These are phyloP conservation scores for Microcos paniculata DNA, from an alignment of 345 rosid species.

Conservation along the genomic window DNA sequence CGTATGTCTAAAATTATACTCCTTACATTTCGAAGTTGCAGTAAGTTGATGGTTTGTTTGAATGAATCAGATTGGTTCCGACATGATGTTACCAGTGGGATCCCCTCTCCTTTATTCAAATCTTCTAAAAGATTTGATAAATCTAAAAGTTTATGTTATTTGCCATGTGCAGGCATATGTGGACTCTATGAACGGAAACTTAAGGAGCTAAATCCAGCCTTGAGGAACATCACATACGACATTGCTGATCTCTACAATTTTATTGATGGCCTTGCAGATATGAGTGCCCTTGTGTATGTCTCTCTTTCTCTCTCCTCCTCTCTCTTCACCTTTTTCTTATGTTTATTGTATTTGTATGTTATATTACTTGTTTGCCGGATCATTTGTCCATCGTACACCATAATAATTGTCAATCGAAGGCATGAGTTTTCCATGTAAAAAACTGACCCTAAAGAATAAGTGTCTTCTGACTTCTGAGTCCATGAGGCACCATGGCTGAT, in stretches of 20 bases:
- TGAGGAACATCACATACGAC: constrained; percentile 58
- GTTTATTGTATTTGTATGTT: not conserved
- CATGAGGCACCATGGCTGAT: not conserved
- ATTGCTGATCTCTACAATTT: constrained; percentile 71
- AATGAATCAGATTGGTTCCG: not conserved
- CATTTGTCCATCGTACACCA: not conserved
- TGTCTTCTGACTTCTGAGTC: constrained; percentile 1
- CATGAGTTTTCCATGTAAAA: not conserved
- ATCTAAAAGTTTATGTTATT: not conserved
- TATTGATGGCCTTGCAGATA: constrained; percentile 70
- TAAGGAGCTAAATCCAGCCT: constrained; percentile 68
- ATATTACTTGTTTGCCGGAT: not conserved
- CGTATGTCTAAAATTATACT: too few species aligned
- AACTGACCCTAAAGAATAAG: not conserved
- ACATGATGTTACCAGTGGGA: not conserved
- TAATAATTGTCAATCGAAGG: not conserved
- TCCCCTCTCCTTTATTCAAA: not conserved
- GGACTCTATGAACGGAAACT: constrained; percentile 72
- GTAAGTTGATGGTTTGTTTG: not conserved
- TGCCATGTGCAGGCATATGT: constrained; percentile 50
- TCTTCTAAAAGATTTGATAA: not conserved
- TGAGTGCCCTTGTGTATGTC: constrained; percentile 71
- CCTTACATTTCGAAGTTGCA: too few species aligned
- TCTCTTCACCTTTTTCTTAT: not conserved
- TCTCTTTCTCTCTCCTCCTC: constrained; percentile 9